Evolutionary conservation across 2,329 filamentous ascomycete genomes (phyloP), one percentile per base, ranked within the genome.

Genomic region (Microthyrium microscopicum): DNA sequence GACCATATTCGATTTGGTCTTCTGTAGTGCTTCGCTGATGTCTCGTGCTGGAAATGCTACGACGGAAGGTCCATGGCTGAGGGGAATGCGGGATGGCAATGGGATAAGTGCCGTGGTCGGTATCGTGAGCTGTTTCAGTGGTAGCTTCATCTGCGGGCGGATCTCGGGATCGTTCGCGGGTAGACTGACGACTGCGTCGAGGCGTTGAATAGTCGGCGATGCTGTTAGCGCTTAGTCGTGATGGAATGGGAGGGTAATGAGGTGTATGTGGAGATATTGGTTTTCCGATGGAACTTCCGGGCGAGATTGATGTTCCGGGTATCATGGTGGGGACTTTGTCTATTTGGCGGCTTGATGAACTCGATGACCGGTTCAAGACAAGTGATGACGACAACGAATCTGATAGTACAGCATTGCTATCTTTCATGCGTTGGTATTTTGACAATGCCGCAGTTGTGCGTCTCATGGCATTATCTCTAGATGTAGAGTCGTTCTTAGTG

Each of bases 351-450:
- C 77, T 73, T 2, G 71, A 74, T 1, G 84, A 81, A 38, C 72
- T 80, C 4, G 79, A 83, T 1, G 83, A 89, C 25, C 81, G 72
- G 29, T 92, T 79, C 37, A 94, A 60, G 44, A 91, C 72, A 46
- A 84, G 68, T 0, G 87, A 95, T 1, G 83, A 89, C 19, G 82
- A 83, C 67, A 98, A 83, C 1, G 84, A 93, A 34, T 98, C 89
- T 0, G 83, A 91, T 26, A 98, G 66, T 4, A 73, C 79, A 36
- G 82, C 79, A 48, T 93, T 85, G 1, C 82, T 85, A 39, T 94
- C 87, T 42, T 73, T 71, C 80, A 95, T 87, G 38, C 72, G 68
- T 46, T 89, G 83, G 49, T 89, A 95, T 45, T 79, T 83, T 16
- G 74, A 78, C 26, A 93, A 64, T 43, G 87, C 80, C 26, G 80